Evolutionary conservation across 179 eudicot species (phyloP).

Genomic region (Actinidia arguta): DNA sequence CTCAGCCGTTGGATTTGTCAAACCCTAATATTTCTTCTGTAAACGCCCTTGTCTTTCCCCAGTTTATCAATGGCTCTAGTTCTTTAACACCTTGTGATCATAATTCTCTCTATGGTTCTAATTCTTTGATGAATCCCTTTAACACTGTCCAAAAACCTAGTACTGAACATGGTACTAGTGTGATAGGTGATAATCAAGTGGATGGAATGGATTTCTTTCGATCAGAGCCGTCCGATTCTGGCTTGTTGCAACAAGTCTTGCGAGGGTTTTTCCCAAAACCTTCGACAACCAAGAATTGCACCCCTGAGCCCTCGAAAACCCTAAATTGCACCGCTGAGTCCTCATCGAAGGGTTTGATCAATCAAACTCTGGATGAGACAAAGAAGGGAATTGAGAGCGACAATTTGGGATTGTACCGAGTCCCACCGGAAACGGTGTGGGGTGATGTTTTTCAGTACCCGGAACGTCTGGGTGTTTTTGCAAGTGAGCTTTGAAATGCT

Average conservation of each 20-base stretch:
- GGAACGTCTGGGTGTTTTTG: no score
- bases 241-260: conserved; percentile 34
- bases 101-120: not conserved
- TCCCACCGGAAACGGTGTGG: no score
- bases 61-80: not conserved
- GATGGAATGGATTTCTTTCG: conserved; percentile 40
- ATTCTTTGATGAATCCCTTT: not conserved
- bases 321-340: no score
- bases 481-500: no score
- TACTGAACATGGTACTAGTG: no score
- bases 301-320: not conserved
- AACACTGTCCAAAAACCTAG: not conserved
- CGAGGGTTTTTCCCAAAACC: conserved; percentile 44
- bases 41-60: not conserved
- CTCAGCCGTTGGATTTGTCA: conserved; percentile 37
- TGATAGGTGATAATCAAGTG: no score
- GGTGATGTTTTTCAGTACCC: no score
- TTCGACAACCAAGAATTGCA: not conserved
- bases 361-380: not conserved
- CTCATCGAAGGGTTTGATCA: no score
- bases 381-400: not conserved
- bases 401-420: conserved; percentile 2
- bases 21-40: no score
- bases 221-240: conserved; percentile 38
- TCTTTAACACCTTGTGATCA: not conserved